Base-by-base conservation (phyloP, 345 rosid species). In the Dimocarpus longan region DNA sequence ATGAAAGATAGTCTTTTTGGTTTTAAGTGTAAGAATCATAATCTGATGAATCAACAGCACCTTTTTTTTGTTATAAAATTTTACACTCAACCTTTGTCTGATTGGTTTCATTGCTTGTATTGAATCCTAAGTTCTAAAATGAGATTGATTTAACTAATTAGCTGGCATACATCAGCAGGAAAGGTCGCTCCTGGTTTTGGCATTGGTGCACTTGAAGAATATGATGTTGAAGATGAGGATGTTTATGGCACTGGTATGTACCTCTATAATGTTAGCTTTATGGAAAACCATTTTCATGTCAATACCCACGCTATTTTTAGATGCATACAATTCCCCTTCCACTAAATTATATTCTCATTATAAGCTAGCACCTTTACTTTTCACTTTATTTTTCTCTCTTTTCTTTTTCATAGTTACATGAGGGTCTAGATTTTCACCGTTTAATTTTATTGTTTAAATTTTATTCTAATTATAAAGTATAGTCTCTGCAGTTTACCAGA, bases 171-270 rank as follows among this genome's bases (percentile, higher is more conserved):
- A 88, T 87, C 97, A 96, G 97, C 93, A 85, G 93, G 97, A 89
- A 93, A 92, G 83, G 84, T 86, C 83, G 95, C 93, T 82, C 93
- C 97, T 59, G 99, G 99, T 72, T 94, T 96, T 88, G 99, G 99
- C 80, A 94, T 96, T 88, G 99, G 99, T 42, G 99, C 99, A 66
- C 95, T 96, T 57, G 99, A 94, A 85, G 99, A 94, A 79, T 95
- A 86, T 84, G 97, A 90, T 88, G 93, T 81, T 42, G 99, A 96
- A 92, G 99, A 96, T 85, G 99, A 94, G 87, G 99, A 96, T 86
- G 87, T 96, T 63, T 94, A 93, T 85, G 82, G 85, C 70, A 24
- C 92, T 40, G 93, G 97, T 92, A 74, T 85, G 92, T 83, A 40
- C 66, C 40, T 80, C 42, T 68, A 28, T 48, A 19, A 56, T 5